Conservation (phyloP, 2,329 filamentous ascomycete genomes). For the Parascedosporium putredinis region DNA sequence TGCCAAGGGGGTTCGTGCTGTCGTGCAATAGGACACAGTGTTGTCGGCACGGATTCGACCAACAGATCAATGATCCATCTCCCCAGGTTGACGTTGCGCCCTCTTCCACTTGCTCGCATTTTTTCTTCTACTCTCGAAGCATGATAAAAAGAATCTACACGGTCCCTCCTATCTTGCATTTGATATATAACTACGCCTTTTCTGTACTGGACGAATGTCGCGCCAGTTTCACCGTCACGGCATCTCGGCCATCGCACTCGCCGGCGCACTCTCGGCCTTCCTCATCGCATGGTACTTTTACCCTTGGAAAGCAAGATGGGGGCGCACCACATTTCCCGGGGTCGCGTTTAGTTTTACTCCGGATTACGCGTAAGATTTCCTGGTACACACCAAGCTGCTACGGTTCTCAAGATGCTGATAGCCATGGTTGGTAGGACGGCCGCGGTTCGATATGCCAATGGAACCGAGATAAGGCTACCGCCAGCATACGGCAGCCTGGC, state of each 20-base stretch:
- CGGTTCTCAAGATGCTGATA: background rate
- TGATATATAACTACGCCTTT: too few relatives aligned
- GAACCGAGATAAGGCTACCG: background rate
- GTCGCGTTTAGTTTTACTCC: conserved; percentile 1
- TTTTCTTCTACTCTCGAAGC: too few relatives aligned
- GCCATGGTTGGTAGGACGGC: background rate
- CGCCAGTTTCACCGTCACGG: background rate
- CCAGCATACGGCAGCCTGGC: background rate
- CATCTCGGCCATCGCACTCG: background rate
- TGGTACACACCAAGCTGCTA: background rate
- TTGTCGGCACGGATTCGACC: too few relatives aligned
- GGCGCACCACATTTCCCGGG: background rate
- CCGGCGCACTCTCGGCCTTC: background rate
- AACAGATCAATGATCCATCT: too few relatives aligned
- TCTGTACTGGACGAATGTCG: background rate
- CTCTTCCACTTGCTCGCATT: too few relatives aligned
- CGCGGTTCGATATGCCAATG: background rate
- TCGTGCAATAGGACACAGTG: too few relatives aligned
- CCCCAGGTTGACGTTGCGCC: too few relatives aligned
- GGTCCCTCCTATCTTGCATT: too few relatives aligned
- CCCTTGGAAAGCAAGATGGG: background rate
- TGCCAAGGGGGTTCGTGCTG: too few relatives aligned
- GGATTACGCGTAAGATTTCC: background rate
- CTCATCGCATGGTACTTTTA: background rate
- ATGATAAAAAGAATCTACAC: too few relatives aligned